phyloP scores from a whole-genome alignment of 495 filamentous ascomycete genomes.

The Aspergillus sclerotiicarbonarius region DNA sequence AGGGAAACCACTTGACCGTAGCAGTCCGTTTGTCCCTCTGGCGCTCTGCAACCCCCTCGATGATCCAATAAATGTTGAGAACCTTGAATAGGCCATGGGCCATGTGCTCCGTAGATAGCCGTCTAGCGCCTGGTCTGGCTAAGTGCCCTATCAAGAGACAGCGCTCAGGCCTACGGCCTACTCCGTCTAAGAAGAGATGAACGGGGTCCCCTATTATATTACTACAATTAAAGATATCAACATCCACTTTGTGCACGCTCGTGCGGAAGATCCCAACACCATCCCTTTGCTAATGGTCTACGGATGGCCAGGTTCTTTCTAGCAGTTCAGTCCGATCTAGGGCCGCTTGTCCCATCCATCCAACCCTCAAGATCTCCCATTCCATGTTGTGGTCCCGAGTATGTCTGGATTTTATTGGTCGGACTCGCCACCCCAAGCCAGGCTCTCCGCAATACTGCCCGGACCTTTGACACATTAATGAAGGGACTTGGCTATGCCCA shows the following conservation, averaged over 20 bases:
- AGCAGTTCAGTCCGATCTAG: slow-evolving; percentile 22
- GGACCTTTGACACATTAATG: slow-evolving; percentile 8
- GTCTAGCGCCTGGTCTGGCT: no score
- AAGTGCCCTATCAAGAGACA: no score
- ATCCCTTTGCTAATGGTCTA: slow-evolving; percentile 37
- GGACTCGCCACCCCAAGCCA: not conserved
- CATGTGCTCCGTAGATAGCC: no score
- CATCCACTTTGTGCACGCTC: slow-evolving; percentile 25
- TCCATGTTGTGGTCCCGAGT: slow-evolving; percentile 6
- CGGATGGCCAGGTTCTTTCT: slow-evolving; percentile 42
- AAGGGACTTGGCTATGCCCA: slow-evolving; percentile 23
- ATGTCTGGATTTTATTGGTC: slow-evolving; percentile 3
- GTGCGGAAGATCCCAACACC: slow-evolving; percentile 14
- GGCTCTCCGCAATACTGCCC: not conserved
- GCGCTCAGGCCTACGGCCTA: no score
- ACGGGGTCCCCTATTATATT: slow-evolving; percentile 12
- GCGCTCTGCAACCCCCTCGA: no score
- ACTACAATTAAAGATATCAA: slow-evolving; percentile 15
- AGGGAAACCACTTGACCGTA: no score
- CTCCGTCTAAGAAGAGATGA: slow-evolving; percentile 3
- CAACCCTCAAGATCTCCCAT: not conserved
- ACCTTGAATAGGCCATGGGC: no score
- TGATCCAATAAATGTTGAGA: no score
- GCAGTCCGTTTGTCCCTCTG: no score
- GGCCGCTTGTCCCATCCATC: not conserved